A percentile compares a stretch with the other conserved stretches of the same genome.
Evolutionary conservation across 78 protist species (phyloP).

Genomic region (Mantamonas sphyraenae): DNA sequence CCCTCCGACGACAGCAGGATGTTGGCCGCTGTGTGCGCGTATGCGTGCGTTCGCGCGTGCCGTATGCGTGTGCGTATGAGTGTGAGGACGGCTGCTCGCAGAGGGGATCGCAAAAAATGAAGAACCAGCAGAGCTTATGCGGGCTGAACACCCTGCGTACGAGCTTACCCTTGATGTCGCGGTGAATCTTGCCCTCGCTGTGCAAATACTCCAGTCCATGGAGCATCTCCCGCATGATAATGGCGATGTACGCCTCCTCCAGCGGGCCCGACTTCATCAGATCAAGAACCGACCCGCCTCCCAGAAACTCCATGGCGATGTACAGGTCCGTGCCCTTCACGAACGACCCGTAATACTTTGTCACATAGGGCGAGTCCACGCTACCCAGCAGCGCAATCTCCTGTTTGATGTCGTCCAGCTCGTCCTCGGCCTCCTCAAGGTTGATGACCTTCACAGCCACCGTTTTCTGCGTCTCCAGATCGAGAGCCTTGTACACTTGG

Average conservation of each 20-base stretch:
- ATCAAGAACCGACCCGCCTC: constrained; percentile 87
- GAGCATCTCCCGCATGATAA: constrained; percentile 79
- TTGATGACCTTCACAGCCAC: constrained; percentile 93
- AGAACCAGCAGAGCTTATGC: too few relatives aligned
- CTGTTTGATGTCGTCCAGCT: constrained; percentile 88
- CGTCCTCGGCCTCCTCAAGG: constrained; percentile 91
- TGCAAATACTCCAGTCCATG: constrained; percentile 85
- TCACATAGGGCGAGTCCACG: constrained; percentile 66
- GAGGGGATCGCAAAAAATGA: too few relatives aligned
- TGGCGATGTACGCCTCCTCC: constrained; percentile 70
- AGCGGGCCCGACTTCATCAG: constrained; percentile 64
- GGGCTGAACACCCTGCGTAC: too few relatives aligned
- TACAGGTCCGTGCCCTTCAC: constrained; percentile 70
- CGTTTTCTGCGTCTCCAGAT: constrained; percentile 23
- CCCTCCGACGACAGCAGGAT: constrained; percentile 76
- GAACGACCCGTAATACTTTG: constrained; percentile 68
- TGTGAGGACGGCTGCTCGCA: too few relatives aligned
- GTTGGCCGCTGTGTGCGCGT: constrained; percentile 76
- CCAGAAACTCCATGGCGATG: constrained; percentile 93
- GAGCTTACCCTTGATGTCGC: constrained; percentile 87
- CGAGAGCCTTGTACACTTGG: constrained; percentile 28
- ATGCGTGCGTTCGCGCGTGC: too few relatives aligned
- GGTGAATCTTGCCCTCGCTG: constrained; percentile 83
- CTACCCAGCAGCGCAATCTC: constrained; percentile 76
- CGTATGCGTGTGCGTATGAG: too few relatives aligned